Conservation (phyloP, 495 filamentous ascomycete genomes). For the Aspergillus hancockii region DNA sequence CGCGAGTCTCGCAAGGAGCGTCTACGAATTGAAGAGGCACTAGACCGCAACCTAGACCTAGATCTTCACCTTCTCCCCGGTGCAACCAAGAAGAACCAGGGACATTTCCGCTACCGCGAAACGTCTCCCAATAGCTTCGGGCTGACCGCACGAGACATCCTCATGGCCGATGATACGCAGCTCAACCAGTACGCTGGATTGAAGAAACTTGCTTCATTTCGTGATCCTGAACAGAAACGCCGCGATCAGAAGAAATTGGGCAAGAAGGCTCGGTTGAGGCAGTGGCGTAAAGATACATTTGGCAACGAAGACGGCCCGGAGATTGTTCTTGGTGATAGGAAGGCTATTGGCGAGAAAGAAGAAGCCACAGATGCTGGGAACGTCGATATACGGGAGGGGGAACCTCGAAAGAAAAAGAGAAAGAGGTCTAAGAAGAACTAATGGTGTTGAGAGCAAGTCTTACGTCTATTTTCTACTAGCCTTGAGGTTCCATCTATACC, state of each 20-base stretch:
- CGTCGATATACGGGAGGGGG: conserved; percentile 50
- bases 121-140: conserved; percentile 90
- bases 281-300: conserved; percentile 94
- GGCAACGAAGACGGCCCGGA: conserved; percentile 67
- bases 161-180: conserved; percentile 83
- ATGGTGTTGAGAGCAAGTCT: conserved; percentile 5
- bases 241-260: conserved; percentile 83
- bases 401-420: conserved; percentile 46
- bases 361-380: conserved; percentile 29
- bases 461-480: background rate
- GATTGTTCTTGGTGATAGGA: conserved; percentile 31
- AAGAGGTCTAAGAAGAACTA: conserved; percentile 53
- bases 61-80: conserved; percentile 60
- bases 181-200: conserved; percentile 90
- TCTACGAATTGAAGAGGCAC: conserved; percentile 79
- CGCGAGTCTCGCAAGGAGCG: conserved; percentile 74
- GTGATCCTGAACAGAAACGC: conserved; percentile 82
- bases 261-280: conserved; percentile 84
- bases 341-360: conserved; percentile 24
- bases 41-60: conserved; percentile 78
- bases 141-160: conserved; percentile 83
- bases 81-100: conserved; percentile 54
- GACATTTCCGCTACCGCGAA: conserved; percentile 85
- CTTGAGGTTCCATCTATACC: background rate
- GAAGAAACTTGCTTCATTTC: conserved; percentile 90